These are phyloP conservation scores for Amylostereum areolatum DNA, from an alignment of 1,284 basidiomycete species.

Conservation along the genomic window DNA sequence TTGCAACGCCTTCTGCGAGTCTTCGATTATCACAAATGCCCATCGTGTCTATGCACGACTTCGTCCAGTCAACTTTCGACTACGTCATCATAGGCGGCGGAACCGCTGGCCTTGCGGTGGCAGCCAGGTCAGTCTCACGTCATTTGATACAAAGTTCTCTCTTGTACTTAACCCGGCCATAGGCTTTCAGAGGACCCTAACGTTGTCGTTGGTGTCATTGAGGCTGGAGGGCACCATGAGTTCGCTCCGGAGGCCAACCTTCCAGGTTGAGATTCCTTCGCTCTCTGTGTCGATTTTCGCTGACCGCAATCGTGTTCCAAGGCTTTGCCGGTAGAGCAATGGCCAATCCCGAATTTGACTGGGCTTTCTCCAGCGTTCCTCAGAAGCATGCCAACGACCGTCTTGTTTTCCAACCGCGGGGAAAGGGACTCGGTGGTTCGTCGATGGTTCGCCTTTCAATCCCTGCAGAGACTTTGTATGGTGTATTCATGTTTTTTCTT, in stretches of 20 bases:
- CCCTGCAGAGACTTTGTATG: too few relatives aligned
- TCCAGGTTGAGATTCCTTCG: background rate
- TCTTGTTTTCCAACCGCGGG: constrained; percentile 11
- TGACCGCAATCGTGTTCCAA: background rate
- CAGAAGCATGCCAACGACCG: constrained; percentile 11
- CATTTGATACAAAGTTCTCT: background rate
- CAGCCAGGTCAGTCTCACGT: background rate
- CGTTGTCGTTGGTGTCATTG: constrained; percentile 4
- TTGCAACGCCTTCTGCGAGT: too few relatives aligned
- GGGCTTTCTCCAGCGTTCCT: constrained; percentile 12
- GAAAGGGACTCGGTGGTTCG: constrained; percentile 16
- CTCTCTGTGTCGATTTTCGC: background rate
- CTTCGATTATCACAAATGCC: too few relatives aligned
- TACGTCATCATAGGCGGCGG: background rate
- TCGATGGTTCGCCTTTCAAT: constrained; percentile 2
- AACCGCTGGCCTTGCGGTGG: background rate
- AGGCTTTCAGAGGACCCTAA: constrained; percentile 11
- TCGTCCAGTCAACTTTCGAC: background rate
- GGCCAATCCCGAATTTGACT: constrained; percentile 13
- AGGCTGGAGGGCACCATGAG: constrained; percentile 4
- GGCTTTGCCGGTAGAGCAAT: constrained; percentile 1
- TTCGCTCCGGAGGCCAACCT: constrained; percentile 1
- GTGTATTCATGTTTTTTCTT: too few relatives aligned
- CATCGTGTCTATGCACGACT: background rate
- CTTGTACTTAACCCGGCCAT: background rate